A percentile compares a stretch with the other conserved stretches of the same genome.
Conservation (phyloP, 2,329 filamentous ascomycete species). For the Pseudogymnoascus sp. region DNA sequence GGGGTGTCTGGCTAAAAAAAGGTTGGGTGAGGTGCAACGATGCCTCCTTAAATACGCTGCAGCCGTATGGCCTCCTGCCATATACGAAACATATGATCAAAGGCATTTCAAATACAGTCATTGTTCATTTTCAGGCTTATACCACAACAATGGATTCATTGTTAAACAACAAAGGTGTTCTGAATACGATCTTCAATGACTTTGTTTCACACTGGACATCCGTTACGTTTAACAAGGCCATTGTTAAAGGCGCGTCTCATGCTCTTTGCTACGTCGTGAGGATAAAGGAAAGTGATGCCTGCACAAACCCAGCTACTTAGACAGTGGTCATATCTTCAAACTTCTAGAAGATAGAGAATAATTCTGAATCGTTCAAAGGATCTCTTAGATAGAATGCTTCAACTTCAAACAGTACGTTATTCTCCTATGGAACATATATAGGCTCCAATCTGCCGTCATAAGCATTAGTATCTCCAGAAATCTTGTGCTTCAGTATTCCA, state of each 20-base stretch:
- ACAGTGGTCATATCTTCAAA: background rate
- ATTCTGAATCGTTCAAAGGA: background rate
- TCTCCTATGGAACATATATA: background rate
- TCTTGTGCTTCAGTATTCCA: background rate
- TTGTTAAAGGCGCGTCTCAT: background rate
- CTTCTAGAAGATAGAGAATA: constrained; percentile 1
- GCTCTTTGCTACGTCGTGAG: background rate
- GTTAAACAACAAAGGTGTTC: background rate
- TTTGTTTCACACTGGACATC: background rate
- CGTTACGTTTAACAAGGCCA: background rate
- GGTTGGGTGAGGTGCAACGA: background rate
- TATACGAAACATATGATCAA: background rate
- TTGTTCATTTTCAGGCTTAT: background rate
- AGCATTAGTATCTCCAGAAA: background rate
- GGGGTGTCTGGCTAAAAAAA: background rate
- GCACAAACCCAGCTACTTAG: background rate
- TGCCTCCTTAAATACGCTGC: background rate
- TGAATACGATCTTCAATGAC: background rate
- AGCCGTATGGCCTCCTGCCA: background rate
- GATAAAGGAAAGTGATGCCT: background rate
- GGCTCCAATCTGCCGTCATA: background rate
- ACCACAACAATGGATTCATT: background rate
- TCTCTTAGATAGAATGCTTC: background rate
- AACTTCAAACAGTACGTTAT: background rate
- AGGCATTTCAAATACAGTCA: background rate